These are phyloP conservation scores for Rhizomucor pusillus DNA, from an alignment of 371 early-diverging fungal genomes.

Conservation along the genomic window DNA sequence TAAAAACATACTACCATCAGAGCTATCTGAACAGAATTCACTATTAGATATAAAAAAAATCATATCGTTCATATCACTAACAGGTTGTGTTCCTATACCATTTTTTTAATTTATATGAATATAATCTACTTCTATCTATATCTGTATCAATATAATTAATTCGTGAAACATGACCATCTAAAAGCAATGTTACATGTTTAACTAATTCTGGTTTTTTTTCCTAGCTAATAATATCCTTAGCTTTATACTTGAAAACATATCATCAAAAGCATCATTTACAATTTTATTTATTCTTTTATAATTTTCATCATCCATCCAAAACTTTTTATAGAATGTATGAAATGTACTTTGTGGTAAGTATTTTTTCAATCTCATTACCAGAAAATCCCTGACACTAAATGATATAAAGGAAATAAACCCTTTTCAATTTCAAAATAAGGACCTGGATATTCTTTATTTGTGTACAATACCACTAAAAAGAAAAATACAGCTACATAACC, in stretches of 20 bases:
- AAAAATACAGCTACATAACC: slow-evolving; percentile 13
- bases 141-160: slow-evolving; percentile 3
- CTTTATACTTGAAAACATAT: slow-evolving; percentile 3
- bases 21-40: slow-evolving; percentile 1
- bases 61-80: slow-evolving; percentile 4
- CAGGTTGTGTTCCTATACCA: slow-evolving; percentile 4
- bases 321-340: slow-evolving; percentile 13
- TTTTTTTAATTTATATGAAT: slow-evolving; percentile 9
- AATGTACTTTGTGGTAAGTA: slow-evolving; percentile 9
- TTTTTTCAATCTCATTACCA: neutral
- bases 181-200: slow-evolving; percentile 7
- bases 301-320: slow-evolving; percentile 7
- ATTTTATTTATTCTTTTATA: slow-evolving; percentile 9
- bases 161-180: slow-evolving; percentile 17
- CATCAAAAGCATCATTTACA: neutral
- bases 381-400: slow-evolving; percentile 5
- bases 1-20: slow-evolving; percentile 13
- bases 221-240: slow-evolving; percentile 3
- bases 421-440: slow-evolving; percentile 12
- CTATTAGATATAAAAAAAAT: slow-evolving; percentile 1
- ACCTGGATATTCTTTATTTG: slow-evolving; percentile 4
- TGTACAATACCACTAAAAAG: slow-evolving; percentile 10
- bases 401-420: slow-evolving; percentile 10
- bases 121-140: neutral
- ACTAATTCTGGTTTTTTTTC: slow-evolving; percentile 3